Base-by-base conservation (phyloP, 495 filamentous ascomycete species). In the Penicillium cataractarum region DNA sequence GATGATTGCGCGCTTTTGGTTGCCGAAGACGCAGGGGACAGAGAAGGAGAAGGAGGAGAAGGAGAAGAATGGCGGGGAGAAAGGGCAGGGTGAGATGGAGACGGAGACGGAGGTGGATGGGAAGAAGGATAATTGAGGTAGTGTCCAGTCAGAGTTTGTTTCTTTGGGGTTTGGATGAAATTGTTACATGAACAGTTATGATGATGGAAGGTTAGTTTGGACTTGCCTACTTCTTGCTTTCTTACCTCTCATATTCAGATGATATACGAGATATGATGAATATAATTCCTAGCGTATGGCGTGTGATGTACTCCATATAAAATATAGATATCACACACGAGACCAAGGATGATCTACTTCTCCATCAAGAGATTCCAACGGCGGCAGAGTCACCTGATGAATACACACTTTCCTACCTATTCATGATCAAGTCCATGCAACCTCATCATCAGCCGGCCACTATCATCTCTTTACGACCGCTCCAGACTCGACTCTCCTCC, bases 1-100 rank as follows among this genome's bases (percentile, higher is more conserved):
- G 4, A 42, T 76, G 31, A 62, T 78, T 35, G 60, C 65, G 17
- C 55, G 73, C 1, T 76, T 73, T 56, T 78, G 74, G 72, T 39
- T 77, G 32, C 56, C 66, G 3, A 55, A 57, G 48, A 24, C 55
- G 4, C 52, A 59, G 55, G 37, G 52, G 8, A 55, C 63, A 31
- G 44, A 21, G 4, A 52, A 55, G 1, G 65, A 53, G 3, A 61
- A 59, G 29, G 39, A 58, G 15, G 58, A 32, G 31, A 22, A 58
- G 26, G 57, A 40, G 19, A 40, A 33, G 9, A 39, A 54, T 31
- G 44, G 37, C 9, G 61, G 46, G 37, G 63, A 49, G 10, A 6
- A 51, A 5, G 56, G 26, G 8, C 12, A 26, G 35, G 31, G 35
- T 35, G 10, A 50, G 15, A 29, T 37, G 19, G 58, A 29, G 51